Conservation (phyloP, 2,329 filamentous ascomycete species). For the Trichoderma sp. region DNA sequence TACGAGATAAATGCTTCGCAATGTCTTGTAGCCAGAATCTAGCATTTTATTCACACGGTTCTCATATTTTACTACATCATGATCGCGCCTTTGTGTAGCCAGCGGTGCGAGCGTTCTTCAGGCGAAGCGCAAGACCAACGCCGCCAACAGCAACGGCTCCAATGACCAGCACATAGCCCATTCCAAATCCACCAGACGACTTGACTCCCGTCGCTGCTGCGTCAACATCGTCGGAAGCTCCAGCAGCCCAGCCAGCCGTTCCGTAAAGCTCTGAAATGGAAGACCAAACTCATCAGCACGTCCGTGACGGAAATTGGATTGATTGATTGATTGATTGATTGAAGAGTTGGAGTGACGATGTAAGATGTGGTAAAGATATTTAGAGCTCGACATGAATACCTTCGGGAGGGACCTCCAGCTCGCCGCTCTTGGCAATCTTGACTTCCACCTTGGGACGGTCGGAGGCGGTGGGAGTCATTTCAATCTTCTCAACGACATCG, state of each 20-base stretch:
- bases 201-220: slow-evolving; percentile 29
- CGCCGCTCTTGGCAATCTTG: slow-evolving; percentile 82
- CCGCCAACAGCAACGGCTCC: slow-evolving; percentile 53
- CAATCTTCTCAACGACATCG: slow-evolving; percentile 78
- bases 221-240: neutral
- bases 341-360: slow-evolving; percentile 31
- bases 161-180: slow-evolving; percentile 58
- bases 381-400: slow-evolving; percentile 91
- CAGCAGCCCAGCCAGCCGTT: slow-evolving; percentile 33
- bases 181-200: slow-evolving; percentile 39
- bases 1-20: no score
- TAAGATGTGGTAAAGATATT: slow-evolving; percentile 42
- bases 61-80: slow-evolving; percentile 34
- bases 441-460: slow-evolving; percentile 72
- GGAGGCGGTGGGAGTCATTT: slow-evolving; percentile 67
- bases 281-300: slow-evolving; percentile 43
- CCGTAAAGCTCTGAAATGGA: slow-evolving; percentile 38
- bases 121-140: slow-evolving; percentile 48
- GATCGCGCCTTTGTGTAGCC: slow-evolving; percentile 51
- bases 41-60: slow-evolving; percentile 1
- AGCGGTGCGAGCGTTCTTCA: slow-evolving; percentile 41
- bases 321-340: neutral
- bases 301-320: slow-evolving; percentile 35
- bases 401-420: slow-evolving; percentile 82
- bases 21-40: neutral